Conservation (phyloP, 345 rosid species). For the Toxicodendron radicans region DNA sequence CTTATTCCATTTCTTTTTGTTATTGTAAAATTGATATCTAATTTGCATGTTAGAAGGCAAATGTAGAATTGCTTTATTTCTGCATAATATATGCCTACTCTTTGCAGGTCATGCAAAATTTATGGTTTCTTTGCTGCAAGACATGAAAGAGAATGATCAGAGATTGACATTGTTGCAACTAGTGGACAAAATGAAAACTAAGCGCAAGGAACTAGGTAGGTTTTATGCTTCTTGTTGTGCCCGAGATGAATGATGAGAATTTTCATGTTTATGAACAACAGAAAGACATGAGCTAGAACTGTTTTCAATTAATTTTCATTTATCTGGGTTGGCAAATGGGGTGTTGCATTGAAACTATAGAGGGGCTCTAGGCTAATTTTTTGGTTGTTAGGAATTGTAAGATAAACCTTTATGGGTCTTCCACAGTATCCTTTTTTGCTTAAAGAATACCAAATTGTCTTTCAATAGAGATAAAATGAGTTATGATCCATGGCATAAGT, state of each 20-base stretch:
- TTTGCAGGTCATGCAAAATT: slow-evolving; percentile 63
- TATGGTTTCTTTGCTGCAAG: slow-evolving; percentile 74
- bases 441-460: background rate
- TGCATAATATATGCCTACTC: slow-evolving; percentile 8
- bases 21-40: background rate
- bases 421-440: background rate
- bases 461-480: background rate
- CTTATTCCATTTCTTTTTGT: background rate
- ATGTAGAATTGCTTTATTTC: background rate
- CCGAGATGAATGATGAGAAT: background rate
- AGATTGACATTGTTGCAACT: slow-evolving; percentile 85
- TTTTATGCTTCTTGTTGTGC: slow-evolving; percentile 14
- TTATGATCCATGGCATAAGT: background rate
- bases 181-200: slow-evolving; percentile 78
- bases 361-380: background rate
- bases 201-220: slow-evolving; percentile 77
- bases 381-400: background rate
- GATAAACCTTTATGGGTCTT: background rate
- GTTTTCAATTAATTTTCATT: background rate
- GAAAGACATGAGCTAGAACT: background rate
- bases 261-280: background rate
- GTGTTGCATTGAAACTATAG: too few relatives aligned
- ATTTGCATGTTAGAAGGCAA: background rate
- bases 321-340: background rate
- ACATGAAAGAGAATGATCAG: slow-evolving; percentile 64